Evolutionary conservation across 1,139 yeast genomes (phyloP).

Genomic region (Kodamaea arcana): DNA sequence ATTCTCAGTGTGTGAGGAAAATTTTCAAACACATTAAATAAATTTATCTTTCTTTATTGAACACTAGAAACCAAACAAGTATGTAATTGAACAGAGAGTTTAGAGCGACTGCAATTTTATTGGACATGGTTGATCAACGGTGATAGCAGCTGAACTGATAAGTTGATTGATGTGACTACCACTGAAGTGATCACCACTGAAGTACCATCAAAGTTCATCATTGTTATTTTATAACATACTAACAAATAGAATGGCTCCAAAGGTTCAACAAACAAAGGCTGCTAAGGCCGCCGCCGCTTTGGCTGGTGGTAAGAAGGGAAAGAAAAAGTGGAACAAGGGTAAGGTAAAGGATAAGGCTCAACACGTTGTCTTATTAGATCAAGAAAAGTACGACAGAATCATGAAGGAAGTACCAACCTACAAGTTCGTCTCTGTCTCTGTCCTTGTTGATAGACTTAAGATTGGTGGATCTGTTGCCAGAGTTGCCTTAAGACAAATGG

Average conservation of each 20-base stretch:
- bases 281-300: constrained; percentile 99
- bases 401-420: constrained; percentile 98
- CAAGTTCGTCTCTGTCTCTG: constrained; percentile 98
- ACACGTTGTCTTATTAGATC: constrained; percentile 96
- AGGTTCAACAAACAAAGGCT: constrained; percentile 98
- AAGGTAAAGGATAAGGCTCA: constrained; percentile 99
- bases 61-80: constrained; percentile 2
- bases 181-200: no score
- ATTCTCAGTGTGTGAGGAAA: background rate
- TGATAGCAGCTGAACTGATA: no score
- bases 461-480: constrained; percentile 99
- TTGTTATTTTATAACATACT: no score
- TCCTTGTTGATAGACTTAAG: constrained; percentile 98
- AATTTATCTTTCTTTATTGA: background rate
- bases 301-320: constrained; percentile 99
- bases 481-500: constrained; percentile 95
- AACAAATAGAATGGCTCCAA: constrained; percentile 88
- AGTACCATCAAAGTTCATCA: no score
- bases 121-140: no score
- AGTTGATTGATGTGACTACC: no score
- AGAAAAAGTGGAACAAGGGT: constrained; percentile 99
- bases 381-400: constrained; percentile 98
- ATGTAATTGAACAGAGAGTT: background rate
- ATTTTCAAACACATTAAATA: background rate
- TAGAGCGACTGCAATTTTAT: no score